These are phyloP conservation scores for Limnanthes douglasii DNA, from an alignment of 345 rosid genomes.

Conservation along the genomic window DNA sequence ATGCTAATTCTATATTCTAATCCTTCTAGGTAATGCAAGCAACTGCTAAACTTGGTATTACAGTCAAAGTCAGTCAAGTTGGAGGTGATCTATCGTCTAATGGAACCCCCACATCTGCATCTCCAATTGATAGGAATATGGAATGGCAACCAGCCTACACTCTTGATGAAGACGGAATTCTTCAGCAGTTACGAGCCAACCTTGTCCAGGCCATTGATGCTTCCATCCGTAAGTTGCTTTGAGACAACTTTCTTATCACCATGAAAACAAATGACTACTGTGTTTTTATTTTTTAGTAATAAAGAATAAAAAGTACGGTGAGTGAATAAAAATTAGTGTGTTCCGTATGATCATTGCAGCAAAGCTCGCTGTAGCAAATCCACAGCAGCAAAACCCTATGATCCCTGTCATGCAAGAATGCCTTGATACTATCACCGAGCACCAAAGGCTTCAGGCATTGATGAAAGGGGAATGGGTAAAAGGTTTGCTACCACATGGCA, in stretches of 20 bases:
- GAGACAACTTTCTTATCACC: neutral
- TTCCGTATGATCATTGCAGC: constrained; percentile 28
- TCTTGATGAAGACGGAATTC: constrained; percentile 77
- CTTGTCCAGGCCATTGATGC: constrained; percentile 71
- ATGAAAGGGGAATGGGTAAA: constrained; percentile 95
- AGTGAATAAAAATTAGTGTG: no score
- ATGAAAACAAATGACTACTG: no score
- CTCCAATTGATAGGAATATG: constrained; percentile 38
- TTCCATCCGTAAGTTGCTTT: constrained; percentile 35
- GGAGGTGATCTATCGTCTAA: constrained; percentile 39
- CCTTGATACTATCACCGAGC: constrained; percentile 78
- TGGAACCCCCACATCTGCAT: constrained; percentile 30
- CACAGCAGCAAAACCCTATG: constrained; percentile 42
- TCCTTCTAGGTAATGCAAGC: constrained; percentile 92
- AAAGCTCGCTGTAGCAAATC: constrained; percentile 29
- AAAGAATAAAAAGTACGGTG: no score
- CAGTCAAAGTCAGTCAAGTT: constrained; percentile 52
- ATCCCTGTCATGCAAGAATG: constrained; percentile 71
- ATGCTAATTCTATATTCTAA: no score
- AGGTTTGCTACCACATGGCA: constrained; percentile 73
- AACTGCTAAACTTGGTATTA: constrained; percentile 65
- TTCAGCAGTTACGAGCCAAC: constrained; percentile 59
- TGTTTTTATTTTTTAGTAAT: no score
- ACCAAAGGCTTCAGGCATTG: constrained; percentile 72
- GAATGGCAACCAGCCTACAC: constrained; percentile 75